Evolutionary conservation across 495 filamentous ascomycete species (phyloP), one percentile per base, ranked within the genome.

Genomic region (Trichoderma parareesei): DNA sequence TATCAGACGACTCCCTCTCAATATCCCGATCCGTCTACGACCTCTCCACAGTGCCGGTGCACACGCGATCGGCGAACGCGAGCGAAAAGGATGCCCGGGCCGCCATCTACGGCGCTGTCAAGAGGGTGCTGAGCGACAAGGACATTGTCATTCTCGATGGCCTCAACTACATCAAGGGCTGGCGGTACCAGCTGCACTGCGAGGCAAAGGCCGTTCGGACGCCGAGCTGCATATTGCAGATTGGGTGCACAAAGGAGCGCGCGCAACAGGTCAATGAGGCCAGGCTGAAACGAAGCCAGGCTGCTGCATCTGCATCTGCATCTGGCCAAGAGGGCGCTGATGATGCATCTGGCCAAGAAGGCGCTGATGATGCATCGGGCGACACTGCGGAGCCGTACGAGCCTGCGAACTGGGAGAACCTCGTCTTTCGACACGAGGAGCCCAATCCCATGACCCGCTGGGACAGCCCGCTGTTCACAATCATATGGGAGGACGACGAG

Each of bases 81-180:
- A 85, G 86, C 0, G 94, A 98, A 75, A 98, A 98, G 74, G 89
- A 95, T 73, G 91, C 92, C 2, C 87, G 94, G n/a, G 93, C 92
- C 3, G 83, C 90, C 13, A 83, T 89, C 41, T 94, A 90, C 73
- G 90, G 87, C 38, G 90, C 93, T 49, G 85, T 96, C 38, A 97
- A 97, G 79, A 85, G 94, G 44, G 82, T 83, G 44, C 81, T 98
- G 38, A 84, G 84, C 20, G 83, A 84, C 38, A 87, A 92, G 68
- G 90, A 89, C 69, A 87, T 98, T 65, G 92, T 98, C 65, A 85
- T 98, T 57, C 83, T 92, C 7, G 92, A 97, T 75, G 89, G 89
- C 7, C 83, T 93, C 72, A 97, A 98, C 72, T 98, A 98, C 76
- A 98, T 98, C 77, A 98, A 98, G 75, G 94, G 94, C 33, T 97